Conservation (phyloP, 106 monocot genomes). For the Apostasia ramifera region DNA sequence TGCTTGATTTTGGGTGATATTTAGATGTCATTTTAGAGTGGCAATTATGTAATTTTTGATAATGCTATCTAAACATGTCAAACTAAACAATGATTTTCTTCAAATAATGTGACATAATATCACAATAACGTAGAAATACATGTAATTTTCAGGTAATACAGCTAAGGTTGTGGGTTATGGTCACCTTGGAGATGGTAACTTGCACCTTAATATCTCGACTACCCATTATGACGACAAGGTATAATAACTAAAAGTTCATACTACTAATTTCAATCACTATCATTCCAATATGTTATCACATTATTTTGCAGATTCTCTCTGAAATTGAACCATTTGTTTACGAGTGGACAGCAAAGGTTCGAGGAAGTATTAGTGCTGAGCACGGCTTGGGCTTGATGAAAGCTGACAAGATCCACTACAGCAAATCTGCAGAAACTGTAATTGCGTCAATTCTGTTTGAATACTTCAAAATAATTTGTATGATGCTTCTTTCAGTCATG, state of each 20-base stretch:
- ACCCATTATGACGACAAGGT: slow-evolving; percentile 66
- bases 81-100: no score
- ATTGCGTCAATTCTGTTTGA: slow-evolving; percentile 1
- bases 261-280: background rate
- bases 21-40: no score
- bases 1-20: no score
- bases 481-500: background rate
- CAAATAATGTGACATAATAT: no score
- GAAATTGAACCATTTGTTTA: slow-evolving; percentile 96
- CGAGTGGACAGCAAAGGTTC: slow-evolving; percentile 80
- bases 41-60: no score
- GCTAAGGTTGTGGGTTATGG: slow-evolving; percentile 85
- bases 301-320: slow-evolving; percentile 48
- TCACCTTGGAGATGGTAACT: slow-evolving; percentile 95
- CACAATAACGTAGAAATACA: no score
- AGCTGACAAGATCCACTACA: slow-evolving; percentile 96
- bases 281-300: background rate
- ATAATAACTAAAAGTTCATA: background rate
- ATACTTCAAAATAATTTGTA: background rate
- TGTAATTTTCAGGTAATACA: slow-evolving; percentile 31
- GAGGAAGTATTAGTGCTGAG: slow-evolving; percentile 95
- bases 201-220: slow-evolving; percentile 82
- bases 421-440: slow-evolving; percentile 85
- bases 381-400: slow-evolving; percentile 97
- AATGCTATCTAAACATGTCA: no score